Conservation (phyloP, 1,139 yeast genomes). For the Eremothecium coryli region DNA sequence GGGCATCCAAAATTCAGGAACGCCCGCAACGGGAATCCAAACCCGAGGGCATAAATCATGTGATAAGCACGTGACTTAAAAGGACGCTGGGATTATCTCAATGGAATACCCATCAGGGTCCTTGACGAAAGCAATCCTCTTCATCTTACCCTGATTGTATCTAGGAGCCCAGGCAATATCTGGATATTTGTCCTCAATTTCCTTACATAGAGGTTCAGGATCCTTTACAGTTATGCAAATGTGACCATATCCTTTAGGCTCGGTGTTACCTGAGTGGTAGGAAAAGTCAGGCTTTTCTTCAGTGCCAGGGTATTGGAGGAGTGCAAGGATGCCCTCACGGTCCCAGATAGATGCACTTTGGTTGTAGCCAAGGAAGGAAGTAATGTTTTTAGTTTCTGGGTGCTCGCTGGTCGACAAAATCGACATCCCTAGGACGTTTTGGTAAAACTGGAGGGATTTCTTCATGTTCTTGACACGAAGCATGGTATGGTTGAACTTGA, state of each 20-base stretch:
- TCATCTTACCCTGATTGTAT: conserved; percentile 53
- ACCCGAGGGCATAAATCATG: not conserved
- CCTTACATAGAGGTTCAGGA: conserved; percentile 46
- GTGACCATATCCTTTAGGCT: conserved; percentile 80
- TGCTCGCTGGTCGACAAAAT: conserved; percentile 47
- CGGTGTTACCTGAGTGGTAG: conserved; percentile 80
- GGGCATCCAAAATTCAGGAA: not conserved
- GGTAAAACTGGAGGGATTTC: conserved; percentile 67
- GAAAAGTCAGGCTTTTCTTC: conserved; percentile 63
- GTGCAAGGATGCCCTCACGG: conserved; percentile 63
- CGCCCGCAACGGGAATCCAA: not conserved
- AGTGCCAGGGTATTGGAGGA: conserved; percentile 94
- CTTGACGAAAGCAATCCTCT: conserved; percentile 56
- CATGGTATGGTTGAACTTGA: conserved; percentile 82
- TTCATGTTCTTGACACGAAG: conserved; percentile 80
- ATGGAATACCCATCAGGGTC: conserved; percentile 94
- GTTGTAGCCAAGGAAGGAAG: conserved; percentile 72
- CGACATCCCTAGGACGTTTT: conserved; percentile 71
- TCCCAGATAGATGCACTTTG: conserved; percentile 26
- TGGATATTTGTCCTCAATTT: conserved; percentile 40
- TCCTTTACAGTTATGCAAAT: conserved; percentile 66
- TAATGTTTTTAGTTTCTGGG: conserved; percentile 67
- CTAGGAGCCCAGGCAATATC: conserved; percentile 45
- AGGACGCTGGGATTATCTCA: conserved; percentile 37
- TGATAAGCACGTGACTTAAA: not conserved